These are phyloP conservation scores for Amauroascus verrucosus DNA, from an alignment of 2,329 filamentous ascomycete species.

Conservation along the genomic window DNA sequence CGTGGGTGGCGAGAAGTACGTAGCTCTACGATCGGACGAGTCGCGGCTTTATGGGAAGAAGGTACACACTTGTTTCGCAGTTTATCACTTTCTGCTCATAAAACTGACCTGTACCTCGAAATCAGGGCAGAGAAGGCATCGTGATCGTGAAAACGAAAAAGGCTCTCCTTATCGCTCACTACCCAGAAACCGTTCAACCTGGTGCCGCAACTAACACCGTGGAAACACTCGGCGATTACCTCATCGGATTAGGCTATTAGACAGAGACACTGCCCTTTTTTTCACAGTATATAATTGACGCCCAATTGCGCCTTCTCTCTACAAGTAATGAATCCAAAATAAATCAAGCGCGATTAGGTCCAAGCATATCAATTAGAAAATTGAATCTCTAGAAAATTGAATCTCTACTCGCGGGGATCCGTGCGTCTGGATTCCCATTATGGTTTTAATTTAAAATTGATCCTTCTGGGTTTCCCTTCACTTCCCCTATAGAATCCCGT, in stretches of 20 bases:
- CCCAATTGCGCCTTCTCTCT: background rate
- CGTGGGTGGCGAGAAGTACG: constrained; percentile 65
- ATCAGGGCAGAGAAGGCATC: constrained; percentile 66
- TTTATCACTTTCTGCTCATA: background rate
- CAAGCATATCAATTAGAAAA: background rate
- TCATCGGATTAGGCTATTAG: constrained; percentile 67
- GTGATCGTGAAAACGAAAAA: constrained; percentile 77
- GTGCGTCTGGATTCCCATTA: background rate
- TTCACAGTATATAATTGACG: constrained; percentile 1
- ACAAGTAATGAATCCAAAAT: background rate
- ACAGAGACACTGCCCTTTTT: background rate
- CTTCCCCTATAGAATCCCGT: background rate
- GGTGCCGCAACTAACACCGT: constrained; percentile 69
- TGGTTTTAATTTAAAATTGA: background rate
- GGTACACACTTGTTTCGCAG: constrained; percentile 44
- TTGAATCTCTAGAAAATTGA: background rate
- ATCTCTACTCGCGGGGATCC: background rate
- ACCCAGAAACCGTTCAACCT: constrained; percentile 62
- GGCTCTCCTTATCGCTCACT: constrained; percentile 80
- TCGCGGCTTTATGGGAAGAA: constrained; percentile 76
- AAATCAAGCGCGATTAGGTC: background rate
- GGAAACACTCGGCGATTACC: constrained; percentile 77
- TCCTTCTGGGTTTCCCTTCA: background rate
- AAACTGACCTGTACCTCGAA: background rate
- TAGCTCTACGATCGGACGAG: constrained; percentile 65